Percentiles rank a stretch among this genome's conserved stretches.
Evolutionary conservation across 257 asterid genomes (phyloP).

Genomic region (Solanum megistacrolobum): DNA sequence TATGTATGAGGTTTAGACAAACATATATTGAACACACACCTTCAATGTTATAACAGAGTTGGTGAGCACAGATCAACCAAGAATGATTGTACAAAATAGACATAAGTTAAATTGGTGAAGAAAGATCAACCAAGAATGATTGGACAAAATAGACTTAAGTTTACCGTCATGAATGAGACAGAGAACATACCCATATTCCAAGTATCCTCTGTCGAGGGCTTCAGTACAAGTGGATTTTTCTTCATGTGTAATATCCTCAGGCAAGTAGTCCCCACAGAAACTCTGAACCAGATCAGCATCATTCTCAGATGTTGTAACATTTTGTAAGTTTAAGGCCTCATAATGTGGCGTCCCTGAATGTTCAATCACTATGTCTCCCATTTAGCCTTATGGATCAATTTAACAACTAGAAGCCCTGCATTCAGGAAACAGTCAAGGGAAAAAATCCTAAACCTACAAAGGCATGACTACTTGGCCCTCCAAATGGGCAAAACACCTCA

Average conservation of each 20-base stretch:
- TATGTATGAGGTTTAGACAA: neutral
- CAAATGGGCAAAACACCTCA: conserved; percentile 52
- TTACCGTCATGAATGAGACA: neutral
- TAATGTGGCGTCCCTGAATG: conserved; percentile 16
- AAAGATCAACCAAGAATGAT: neutral
- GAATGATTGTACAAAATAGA: neutral
- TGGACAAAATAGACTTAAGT: neutral
- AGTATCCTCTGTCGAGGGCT: conserved; percentile 45
- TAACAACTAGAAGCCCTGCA: conserved; percentile 61
- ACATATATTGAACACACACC: neutral
- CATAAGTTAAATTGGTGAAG: neutral
- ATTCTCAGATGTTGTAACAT: conserved; percentile 12
- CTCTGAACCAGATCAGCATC: conserved; percentile 7
- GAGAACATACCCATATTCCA: conserved; percentile 62
- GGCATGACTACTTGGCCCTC: conserved; percentile 51
- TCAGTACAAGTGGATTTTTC: conserved; percentile 20
- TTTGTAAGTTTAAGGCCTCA: conserved; percentile 17
- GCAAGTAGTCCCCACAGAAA: conserved; percentile 10
- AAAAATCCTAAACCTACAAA: conserved; percentile 33
- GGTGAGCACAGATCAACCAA: neutral
- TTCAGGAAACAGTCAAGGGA: conserved; percentile 43
- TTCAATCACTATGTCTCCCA: conserved; percentile 47
- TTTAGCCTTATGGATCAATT: conserved; percentile 17
- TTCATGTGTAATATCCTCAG: conserved; percentile 9
- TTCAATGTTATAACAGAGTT: neutral